Evolutionary conservation across 495 filamentous ascomycete genomes (phyloP), one percentile per base, ranked within the genome.

Genomic region (Penicillium psychrofluorescens): DNA sequence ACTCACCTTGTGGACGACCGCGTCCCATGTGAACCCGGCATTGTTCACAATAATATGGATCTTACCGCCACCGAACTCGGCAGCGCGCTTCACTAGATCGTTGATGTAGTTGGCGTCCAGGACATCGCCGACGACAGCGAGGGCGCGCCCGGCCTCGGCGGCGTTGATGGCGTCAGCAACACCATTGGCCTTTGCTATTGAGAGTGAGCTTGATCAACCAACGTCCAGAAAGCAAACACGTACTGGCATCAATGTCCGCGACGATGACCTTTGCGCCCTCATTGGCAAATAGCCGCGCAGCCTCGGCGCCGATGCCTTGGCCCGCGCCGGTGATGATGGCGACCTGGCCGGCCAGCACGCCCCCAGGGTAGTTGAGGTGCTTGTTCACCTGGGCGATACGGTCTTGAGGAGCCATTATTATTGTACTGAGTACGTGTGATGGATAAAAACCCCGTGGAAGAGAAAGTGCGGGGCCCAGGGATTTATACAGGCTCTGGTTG

Each of bases 1-100:
- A 44, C 46, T 33, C 42, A 83, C 82, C 75, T 90, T 91, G 68
- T 92, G 86, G 53, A 94, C 88, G 15, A 94, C 86, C 4, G 81
- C 88, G 58, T 95, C 88, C 85, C 87, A 95, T 0, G 88, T 94
- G 62, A 85, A 85, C 31, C 88, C 87, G 1, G 88, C 88, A 66
- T 91, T 92, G 60, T 92, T 92, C 32, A 94, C 85, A 44, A 91
- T 79, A 43, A 89, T 81, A 63, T 95, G 84, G 45, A 95, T 87
- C 72, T 92, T 92, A 45, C 87, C 88, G 41, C 75, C 70, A 16
- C 88, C 88, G 55, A 92, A 90, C 40, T 83, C 84, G 4, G 83
- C 88, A 0, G 86, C 72, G 53, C 77, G 79, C 61, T 82, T 78
- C 7, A 94, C 79, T 4, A 94, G 71, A 14, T 75, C 62, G 37